A percentile compares a stretch with the other conserved stretches of the same genome.
These are phyloP conservation scores for Arthrobotrys conoides DNA, from an alignment of 2,329 filamentous ascomycete genomes.

Conservation along the genomic window DNA sequence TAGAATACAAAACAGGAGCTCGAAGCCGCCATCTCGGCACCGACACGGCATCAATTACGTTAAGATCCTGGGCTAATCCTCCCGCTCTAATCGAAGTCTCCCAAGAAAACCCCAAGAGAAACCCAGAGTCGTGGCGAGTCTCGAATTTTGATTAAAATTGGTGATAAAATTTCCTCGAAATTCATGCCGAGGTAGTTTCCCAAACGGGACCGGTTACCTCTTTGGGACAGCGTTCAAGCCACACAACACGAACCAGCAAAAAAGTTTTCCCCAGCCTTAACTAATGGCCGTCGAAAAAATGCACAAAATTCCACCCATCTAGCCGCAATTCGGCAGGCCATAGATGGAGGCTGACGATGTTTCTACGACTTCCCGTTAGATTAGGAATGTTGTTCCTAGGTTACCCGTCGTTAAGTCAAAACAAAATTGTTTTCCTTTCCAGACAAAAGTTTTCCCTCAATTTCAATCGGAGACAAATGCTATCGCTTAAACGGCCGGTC, in stretches of 20 bases:
- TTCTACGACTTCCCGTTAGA: slow-evolving; percentile 9
- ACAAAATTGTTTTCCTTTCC: not conserved
- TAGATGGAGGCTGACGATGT: slow-evolving; percentile 2
- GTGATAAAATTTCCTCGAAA: slow-evolving; percentile 15
- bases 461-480: slow-evolving; percentile 22
- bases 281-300: slow-evolving; percentile 24
- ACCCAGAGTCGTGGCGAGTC: slow-evolving; percentile 4
- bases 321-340: slow-evolving; percentile 48
- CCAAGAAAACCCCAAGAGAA: not conserved
- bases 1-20: slow-evolving; percentile 33
- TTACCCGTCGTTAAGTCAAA: slow-evolving; percentile 1
- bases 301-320: slow-evolving; percentile 24
- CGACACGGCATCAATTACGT: slow-evolving; percentile 3
- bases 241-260: slow-evolving; percentile 17
- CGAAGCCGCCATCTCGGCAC: slow-evolving; percentile 28
- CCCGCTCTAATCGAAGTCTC: slow-evolving; percentile 19
- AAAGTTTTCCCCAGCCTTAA: slow-evolving; percentile 11
- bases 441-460: slow-evolving; percentile 1
- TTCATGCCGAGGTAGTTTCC: slow-evolving; percentile 51
- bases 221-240: slow-evolving; percentile 27
- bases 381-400: slow-evolving; percentile 47
- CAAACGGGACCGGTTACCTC: slow-evolving; percentile 18
- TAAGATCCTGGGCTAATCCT: slow-evolving; percentile 5
- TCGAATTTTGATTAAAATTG: slow-evolving; percentile 36
- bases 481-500: slow-evolving; percentile 1